Conservation (phyloP, 441 rosid species). For the Adansonia grandidieri region DNA sequence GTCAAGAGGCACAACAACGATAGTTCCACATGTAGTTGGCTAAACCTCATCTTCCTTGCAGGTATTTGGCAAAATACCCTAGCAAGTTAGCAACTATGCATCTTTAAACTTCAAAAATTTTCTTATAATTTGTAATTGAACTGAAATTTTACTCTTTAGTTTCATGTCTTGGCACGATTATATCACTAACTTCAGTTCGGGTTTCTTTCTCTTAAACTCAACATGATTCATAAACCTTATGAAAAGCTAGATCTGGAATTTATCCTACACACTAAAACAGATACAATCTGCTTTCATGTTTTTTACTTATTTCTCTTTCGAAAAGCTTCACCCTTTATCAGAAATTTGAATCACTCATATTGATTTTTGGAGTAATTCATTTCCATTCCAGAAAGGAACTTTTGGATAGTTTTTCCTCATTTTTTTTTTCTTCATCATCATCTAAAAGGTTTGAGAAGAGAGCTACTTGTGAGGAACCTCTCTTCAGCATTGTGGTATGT, state of each 20-base stretch:
- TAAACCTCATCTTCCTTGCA: background rate
- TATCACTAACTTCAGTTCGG: background rate
- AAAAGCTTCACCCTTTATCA: background rate
- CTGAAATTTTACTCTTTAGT: background rate
- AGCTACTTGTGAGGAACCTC: background rate
- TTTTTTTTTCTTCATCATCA: background rate
- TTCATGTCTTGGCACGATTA: background rate
- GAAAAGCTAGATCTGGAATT: background rate
- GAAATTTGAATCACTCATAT: background rate
- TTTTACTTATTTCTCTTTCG: background rate
- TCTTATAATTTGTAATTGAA: background rate
- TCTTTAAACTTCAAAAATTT: background rate
- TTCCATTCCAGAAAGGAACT: background rate
- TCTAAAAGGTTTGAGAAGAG: conserved; percentile 6
- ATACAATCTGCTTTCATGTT: background rate
- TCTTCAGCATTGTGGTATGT: conserved; percentile 1
- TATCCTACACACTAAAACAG: background rate
- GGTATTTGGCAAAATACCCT: background rate
- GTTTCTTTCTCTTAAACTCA: background rate
- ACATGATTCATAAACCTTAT: background rate
- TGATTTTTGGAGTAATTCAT: background rate
- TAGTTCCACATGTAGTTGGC: background rate
- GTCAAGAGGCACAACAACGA: background rate
- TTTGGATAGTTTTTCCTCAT: background rate
- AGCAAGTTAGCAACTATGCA: background rate